A percentile compares a stretch with the other conserved stretches of the same genome.
phyloP scores from a whole-genome alignment of 169 alveolate species.

The Amoebophrya sp. region DNA sequence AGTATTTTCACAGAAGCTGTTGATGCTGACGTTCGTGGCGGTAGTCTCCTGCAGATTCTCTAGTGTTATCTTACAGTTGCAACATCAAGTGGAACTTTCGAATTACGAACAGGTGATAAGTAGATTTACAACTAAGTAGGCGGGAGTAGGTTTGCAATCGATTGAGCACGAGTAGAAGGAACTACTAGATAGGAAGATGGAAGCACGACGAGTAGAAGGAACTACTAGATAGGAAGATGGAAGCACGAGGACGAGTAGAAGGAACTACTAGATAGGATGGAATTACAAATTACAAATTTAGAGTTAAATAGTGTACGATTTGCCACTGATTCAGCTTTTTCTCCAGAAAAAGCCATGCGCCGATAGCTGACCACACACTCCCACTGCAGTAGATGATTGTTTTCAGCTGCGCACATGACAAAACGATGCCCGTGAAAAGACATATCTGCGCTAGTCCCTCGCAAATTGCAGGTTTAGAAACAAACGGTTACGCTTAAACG shows the following conservation, averaged over 20 bases:
- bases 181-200: neutral
- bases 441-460: neutral
- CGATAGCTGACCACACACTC: neutral
- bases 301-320: neutral
- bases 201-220: neutral
- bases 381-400: slow-evolving; percentile 15
- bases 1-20: neutral
- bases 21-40: too few species aligned
- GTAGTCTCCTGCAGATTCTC: too few species aligned
- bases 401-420: neutral
- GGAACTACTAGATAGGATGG: neutral
- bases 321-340: neutral
- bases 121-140: too few species aligned
- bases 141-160: too few species aligned
- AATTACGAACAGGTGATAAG: too few species aligned
- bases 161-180: neutral
- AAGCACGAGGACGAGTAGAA: neutral
- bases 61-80: too few species aligned
- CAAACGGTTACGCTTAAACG: too few species aligned
- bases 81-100: too few species aligned
- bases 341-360: neutral
- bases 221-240: neutral
- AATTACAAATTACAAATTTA: neutral
- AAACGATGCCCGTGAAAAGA: neutral
- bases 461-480: neutral